phyloP scores from a whole-genome alignment of 1,284 basidiomycete species.

The Naganishia cerealis region DNA sequence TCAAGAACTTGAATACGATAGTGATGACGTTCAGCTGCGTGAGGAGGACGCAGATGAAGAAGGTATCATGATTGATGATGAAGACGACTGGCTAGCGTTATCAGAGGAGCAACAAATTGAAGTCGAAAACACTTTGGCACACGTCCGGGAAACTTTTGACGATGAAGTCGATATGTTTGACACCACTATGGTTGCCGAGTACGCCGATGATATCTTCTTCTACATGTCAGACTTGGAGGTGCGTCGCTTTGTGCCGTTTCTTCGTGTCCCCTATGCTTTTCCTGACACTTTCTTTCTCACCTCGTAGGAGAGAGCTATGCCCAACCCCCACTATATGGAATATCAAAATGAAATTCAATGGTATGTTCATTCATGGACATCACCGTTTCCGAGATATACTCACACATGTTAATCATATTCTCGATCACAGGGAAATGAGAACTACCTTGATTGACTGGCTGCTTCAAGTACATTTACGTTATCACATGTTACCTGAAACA shows the following conservation, averaged over 20 bases:
- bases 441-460: slow-evolving; percentile 62
- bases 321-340: slow-evolving; percentile 90
- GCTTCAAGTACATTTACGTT: slow-evolving; percentile 64
- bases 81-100: slow-evolving; percentile 69
- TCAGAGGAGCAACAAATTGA: slow-evolving; percentile 46
- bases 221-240: slow-evolving; percentile 95
- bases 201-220: slow-evolving; percentile 92
- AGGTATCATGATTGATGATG: slow-evolving; percentile 56
- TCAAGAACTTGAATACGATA: slow-evolving; percentile 41
- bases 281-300: not conserved
- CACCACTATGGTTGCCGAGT: slow-evolving; percentile 97
- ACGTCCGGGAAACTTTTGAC: slow-evolving; percentile 55
- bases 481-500: slow-evolving; percentile 68
- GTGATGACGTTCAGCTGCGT: slow-evolving; percentile 34
- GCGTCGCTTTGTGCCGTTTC: slow-evolving; percentile 38
- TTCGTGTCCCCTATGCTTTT: not conserved
- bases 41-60: slow-evolving; percentile 39
- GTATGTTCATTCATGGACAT: slow-evolving; percentile 56
- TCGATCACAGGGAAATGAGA: slow-evolving; percentile 57
- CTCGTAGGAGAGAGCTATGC: slow-evolving; percentile 77
- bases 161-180: slow-evolving; percentile 84
- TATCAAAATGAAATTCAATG: slow-evolving; percentile 93
- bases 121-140: slow-evolving; percentile 46
- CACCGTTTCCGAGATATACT: not conserved
- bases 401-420: not conserved